phyloP scores from a whole-genome alignment of 2,329 filamentous ascomycete genomes.

The Podosphaera fusca region DNA sequence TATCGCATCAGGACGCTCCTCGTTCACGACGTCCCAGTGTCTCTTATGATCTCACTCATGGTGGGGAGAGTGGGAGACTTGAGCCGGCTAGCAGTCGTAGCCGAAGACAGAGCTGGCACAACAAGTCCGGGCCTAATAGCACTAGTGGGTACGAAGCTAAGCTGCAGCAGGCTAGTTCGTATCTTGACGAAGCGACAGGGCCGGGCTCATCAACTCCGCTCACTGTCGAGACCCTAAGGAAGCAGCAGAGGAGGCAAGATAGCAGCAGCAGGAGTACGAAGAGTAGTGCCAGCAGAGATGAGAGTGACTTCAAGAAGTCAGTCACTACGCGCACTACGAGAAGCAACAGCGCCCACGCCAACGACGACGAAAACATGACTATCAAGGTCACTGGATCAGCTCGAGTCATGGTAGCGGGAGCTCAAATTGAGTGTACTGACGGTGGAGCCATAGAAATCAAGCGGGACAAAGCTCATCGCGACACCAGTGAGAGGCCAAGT shows the following conservation, averaged over 20 bases:
- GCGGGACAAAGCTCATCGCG: conserved; percentile 17
- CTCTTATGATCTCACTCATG: conserved; percentile 11
- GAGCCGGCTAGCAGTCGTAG: conserved; percentile 11
- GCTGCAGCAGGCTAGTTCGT: conserved; percentile 22
- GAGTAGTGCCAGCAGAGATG: conserved; percentile 37
- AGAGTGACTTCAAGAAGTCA: conserved; percentile 38
- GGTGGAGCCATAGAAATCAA: conserved; percentile 37
- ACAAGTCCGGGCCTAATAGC: conserved; percentile 5
- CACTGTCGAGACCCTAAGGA: conserved; percentile 28
- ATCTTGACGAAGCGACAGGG: conserved; percentile 27
- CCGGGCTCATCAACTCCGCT: conserved; percentile 23
- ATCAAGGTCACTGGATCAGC: conserved; percentile 34
- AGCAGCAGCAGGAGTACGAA: conserved; percentile 29
- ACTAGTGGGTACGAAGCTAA: conserved; percentile 21
- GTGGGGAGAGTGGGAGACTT: conserved; percentile 5
- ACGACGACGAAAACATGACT: conserved; percentile 34
- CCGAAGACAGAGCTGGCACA: conserved; percentile 12
- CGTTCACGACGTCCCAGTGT: conserved; percentile 10
- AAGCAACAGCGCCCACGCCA: conserved; percentile 19
- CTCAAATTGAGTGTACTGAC: conserved; percentile 33
- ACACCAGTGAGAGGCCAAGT: conserved; percentile 27
- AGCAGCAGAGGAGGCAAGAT: conserved; percentile 23
- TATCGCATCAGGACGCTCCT: not conserved
- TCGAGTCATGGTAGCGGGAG: conserved; percentile 30
- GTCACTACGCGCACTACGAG: conserved; percentile 35